Percentiles rank a stretch among this genome's conserved stretches.
phyloP scores from a whole-genome alignment of 768 basidiomycete genomes.

The Mrakia gelida region DNA sequence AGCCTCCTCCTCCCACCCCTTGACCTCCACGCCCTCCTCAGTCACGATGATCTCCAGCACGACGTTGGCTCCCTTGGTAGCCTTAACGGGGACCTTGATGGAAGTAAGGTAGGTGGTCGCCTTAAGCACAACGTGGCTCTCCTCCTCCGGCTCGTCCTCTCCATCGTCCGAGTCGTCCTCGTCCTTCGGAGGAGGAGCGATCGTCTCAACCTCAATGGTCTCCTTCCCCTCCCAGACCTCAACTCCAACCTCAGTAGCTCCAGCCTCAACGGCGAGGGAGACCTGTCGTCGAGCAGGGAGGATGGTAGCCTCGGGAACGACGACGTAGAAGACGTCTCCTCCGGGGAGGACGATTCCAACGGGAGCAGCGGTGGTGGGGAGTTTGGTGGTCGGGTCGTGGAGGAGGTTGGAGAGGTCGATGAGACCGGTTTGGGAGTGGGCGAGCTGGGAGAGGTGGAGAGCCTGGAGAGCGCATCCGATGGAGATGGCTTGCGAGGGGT shows the following conservation, averaged over 20 bases:
- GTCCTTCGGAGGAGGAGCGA: slow-evolving; percentile 51
- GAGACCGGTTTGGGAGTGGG: slow-evolving; percentile 35
- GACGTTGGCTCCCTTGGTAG: slow-evolving; percentile 6
- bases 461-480: slow-evolving; percentile 75
- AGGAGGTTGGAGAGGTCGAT: slow-evolving; percentile 53
- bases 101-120: slow-evolving; percentile 32
- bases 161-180: slow-evolving; percentile 52
- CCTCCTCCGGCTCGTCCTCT: slow-evolving; percentile 53
- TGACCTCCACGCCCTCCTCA: slow-evolving; percentile 16
- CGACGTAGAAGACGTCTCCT: slow-evolving; percentile 54
- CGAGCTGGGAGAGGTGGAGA: slow-evolving; percentile 55
- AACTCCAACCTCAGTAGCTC: slow-evolving; percentile 50
- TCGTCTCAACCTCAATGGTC: slow-evolving; percentile 56
- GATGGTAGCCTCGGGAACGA: slow-evolving; percentile 66
- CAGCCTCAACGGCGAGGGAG: slow-evolving; percentile 57
- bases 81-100: slow-evolving; percentile 28
- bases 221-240: slow-evolving; percentile 70
- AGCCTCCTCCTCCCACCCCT: slow-evolving; percentile 22
- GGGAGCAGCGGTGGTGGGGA: slow-evolving; percentile 56
- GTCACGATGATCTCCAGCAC: slow-evolving; percentile 25
- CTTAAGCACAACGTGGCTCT: slow-evolving; percentile 35
- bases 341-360: slow-evolving; percentile 66
- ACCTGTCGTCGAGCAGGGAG: slow-evolving; percentile 63
- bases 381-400: slow-evolving; percentile 48
- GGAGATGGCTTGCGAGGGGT: slow-evolving; percentile 72